phyloP scores from a whole-genome alignment of 2,329 filamentous ascomycete species.

The Exserohilum rostratum region DNA sequence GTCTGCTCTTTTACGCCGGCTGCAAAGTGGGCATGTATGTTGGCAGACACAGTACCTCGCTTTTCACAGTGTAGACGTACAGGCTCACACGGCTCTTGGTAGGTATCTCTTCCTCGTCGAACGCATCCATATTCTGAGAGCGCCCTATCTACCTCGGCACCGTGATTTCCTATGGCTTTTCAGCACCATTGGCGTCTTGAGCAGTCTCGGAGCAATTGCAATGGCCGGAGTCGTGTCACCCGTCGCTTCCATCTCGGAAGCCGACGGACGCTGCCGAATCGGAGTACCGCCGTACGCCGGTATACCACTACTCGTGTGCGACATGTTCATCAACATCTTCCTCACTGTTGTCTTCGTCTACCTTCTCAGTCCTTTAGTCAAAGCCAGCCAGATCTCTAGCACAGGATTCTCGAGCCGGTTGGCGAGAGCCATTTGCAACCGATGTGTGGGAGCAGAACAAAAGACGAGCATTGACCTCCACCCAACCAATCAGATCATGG shows the following conservation, averaged over 20 bases:
- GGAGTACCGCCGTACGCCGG: constrained; percentile 47
- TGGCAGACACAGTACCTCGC: not conserved
- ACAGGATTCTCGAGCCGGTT: constrained; percentile 21
- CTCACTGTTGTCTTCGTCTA: constrained; percentile 50
- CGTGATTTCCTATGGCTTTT: constrained; percentile 46
- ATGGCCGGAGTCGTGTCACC: constrained; percentile 40
- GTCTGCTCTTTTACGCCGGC: constrained; percentile 40
- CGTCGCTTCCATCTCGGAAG: constrained; percentile 34
- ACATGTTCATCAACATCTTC: constrained; percentile 48
- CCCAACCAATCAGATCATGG: constrained; percentile 23
- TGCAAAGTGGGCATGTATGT: constrained; percentile 26
- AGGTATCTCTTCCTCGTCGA: constrained; percentile 53
- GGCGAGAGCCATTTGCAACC: constrained; percentile 18
- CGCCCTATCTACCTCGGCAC: constrained; percentile 37
- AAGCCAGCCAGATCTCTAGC: constrained; percentile 13
- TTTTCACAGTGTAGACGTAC: not conserved
- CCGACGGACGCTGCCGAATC: constrained; percentile 48
- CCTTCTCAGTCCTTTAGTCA: constrained; percentile 43
- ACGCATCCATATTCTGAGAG: constrained; percentile 47
- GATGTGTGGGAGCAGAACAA: constrained; percentile 8
- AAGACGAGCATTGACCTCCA: constrained; percentile 12
- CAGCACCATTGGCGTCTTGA: constrained; percentile 32
- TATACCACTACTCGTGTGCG: constrained; percentile 47
- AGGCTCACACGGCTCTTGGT: not conserved
- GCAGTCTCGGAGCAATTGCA: constrained; percentile 40